Base-by-base conservation (phyloP, 306 rosid genomes). In the Acacia melanoxylon region DNA sequence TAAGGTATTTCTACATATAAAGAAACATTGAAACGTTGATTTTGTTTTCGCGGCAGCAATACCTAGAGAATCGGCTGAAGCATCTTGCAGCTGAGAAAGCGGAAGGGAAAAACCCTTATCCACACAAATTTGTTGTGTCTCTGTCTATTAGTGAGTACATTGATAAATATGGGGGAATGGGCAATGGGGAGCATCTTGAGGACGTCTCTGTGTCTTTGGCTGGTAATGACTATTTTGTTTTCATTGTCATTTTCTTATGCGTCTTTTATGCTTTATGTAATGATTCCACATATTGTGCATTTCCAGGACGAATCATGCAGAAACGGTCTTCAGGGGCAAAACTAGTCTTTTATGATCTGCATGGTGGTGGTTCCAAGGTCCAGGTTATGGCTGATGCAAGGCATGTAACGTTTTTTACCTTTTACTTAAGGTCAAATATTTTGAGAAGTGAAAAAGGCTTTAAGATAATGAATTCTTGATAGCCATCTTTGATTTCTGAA, bases 341-440 rank as follows among this genome's bases (percentile, higher is more conserved):
- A 78, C 87, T 91, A n/a, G 72, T 86, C 66, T 91, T 91, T 77
- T 91, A 91, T 78, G 95, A 91, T 58, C 80, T 91, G 10, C 86
- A 86, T 71, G 90, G 91, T 52, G 84, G 45, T 72, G 84, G 86
- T 75, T 80, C 29, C 74, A 89, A 89, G 74, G 90, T 89, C 66
- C 95, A 91, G 86, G 93, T 91, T 29, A 88, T 91, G 95, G 86
- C 92, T 58, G 95, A 91, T 85, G 91, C 89, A 78, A 89, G 93
- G 95, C 90, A 81, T 68, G 16, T 20, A 51, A 52, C 10, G 4
- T 62, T 10, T 77, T 37, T 37, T 29, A 0, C 41, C 41, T 11
- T 51, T 45, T 10, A 27, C 8, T 45, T 56, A 25, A 44, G 42
- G 27, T 44, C 16, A 44, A 12, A 24, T 22, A 41, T 37, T 37